Evolutionary conservation across 495 filamentous ascomycete species (phyloP), one percentile per base, ranked within the genome.

Genomic region (Hamigera avellanea): DNA sequence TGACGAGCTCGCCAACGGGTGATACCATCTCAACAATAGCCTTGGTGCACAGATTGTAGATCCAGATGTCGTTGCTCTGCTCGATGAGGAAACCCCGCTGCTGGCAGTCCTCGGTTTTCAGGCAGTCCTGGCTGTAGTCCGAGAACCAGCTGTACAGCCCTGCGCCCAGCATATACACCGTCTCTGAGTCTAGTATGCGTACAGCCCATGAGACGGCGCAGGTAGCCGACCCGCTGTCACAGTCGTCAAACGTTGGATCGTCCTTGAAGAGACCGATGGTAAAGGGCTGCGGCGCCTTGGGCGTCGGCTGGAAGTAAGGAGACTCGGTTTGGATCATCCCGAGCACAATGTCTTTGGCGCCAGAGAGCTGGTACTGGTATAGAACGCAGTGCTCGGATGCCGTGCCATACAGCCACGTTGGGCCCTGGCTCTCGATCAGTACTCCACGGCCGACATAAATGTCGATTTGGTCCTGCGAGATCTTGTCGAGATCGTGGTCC

Each of bases 241-340:
- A 79, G 12, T 59, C 52, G 0, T 46, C 29, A 38, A 74, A 78
- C 40, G 62, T 52, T 12, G 75, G 76, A 41, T 80, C 78, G 23
- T 59, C 57, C 6, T 70, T 54, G 9, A 60, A 56, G 0, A 51
- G 5, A 8, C 66, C 58, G 1, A 57, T 41, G 1, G 52, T 54
- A 57, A 75, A 81, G 1, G 75, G 76, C 0, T 54, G 40, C 0
- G 67, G 62, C 0, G 78, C 76, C 35, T 57, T 54, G 0, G 80
- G 78, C n/a, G 50, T 54, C 1, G 80, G 77, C 44, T 80, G 75
- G 50, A 70, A 83, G 62, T 69, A 50, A 2, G 76, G 81, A 0
- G 83, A 82, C 54, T 88, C 84, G 1, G 84, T 85, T 49, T 91
- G 84, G 51, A 87, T 81, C 57, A 78, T 69, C 12, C 76, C 75